Evolutionary conservation across 495 filamentous ascomycete genomes (phyloP), one percentile per base, ranked within the genome.

Genomic region (Endocarpon pusillum): DNA sequence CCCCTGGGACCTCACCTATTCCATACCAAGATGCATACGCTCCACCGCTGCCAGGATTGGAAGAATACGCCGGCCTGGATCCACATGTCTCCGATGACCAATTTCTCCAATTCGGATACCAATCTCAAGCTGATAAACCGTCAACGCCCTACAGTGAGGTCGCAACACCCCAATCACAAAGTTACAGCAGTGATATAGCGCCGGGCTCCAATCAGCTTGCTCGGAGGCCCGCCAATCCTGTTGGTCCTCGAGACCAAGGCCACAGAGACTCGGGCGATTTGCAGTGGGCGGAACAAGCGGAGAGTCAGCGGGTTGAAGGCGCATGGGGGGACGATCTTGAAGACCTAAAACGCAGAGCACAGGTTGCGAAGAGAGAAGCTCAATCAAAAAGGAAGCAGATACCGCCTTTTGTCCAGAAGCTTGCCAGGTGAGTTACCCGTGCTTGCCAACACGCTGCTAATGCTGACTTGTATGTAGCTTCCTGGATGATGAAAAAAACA

Each of bases 401-500:
- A 22, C 91, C 89, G 2, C 89, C 89, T 8, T 99, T 99, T 57
- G 83, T 99, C 7, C 91, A 96, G 54, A 99, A 99, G 52, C 55
- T 99, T 39, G 92, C 84, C 74, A 96, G 89, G 89, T 92, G 68
- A 47, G 63, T 43, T 35, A 37, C 36, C 22, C 19, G 38, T 20
- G 32, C n/a, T n/a, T 4, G 14, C 17, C 9, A 31, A 23, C 30
- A n/a, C 34, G 10, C 19, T 16, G 18, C 21, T 18, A 26, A 8
- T 41, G 9, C 38, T 16, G 20, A 43, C 23, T 28, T 34, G 21
- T 21, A 4, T 31, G 19, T 45, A 97, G 89, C 52, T 97, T 99
- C 48, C 63, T 99, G 11, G 86, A 96, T 41, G 77, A 91, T 44
- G 72, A 71, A 1, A 82, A 85, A 47, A 92, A 93, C 44, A 91